Percentiles rank a stretch among this genome's conserved stretches.
Conservation (phyloP, 352 stramenopile species). For the Pythium scleroteichum region DNA sequence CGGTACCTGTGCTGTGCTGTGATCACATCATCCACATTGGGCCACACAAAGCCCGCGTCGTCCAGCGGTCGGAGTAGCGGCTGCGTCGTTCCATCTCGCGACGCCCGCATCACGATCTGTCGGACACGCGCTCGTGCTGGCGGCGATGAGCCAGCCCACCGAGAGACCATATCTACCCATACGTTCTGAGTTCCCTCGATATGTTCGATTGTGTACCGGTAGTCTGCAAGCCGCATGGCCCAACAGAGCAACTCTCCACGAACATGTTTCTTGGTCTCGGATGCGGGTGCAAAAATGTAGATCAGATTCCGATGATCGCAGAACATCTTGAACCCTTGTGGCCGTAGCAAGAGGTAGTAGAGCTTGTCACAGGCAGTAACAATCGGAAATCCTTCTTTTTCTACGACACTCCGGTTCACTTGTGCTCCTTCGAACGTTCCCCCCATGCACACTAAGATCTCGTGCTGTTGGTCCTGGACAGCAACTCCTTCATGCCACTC, state of each 20-base stretch:
- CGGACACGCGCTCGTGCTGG: too few species aligned
- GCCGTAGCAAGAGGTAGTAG: constrained; percentile 22
- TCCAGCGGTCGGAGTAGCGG: not conserved
- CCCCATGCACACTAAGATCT: constrained; percentile 20
- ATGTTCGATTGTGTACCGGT: constrained; percentile 22
- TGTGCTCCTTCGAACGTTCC: constrained; percentile 24
- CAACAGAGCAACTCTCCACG: constrained; percentile 17
- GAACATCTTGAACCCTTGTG: constrained; percentile 25
- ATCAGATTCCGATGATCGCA: constrained; percentile 31
- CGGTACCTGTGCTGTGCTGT: not conserved
- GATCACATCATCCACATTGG: not conserved
- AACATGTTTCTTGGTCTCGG: constrained; percentile 16
- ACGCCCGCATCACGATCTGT: too few species aligned
- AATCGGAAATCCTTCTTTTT: constrained; percentile 33
- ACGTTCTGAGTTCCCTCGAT: constrained; percentile 25
- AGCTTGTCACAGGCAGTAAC: constrained; percentile 22
- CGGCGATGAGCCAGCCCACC: too few species aligned
- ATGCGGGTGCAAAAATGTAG: constrained; percentile 12
- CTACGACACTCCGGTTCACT: constrained; percentile 24
- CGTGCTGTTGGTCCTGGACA: constrained; percentile 21
- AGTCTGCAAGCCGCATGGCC: constrained; percentile 13
- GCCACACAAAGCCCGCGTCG: not conserved
- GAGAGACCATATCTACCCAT: constrained; percentile 9
- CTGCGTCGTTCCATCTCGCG: too few species aligned
- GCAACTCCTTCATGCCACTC: not conserved